Base-by-base conservation (phyloP, 2,329 filamentous ascomycete genomes). In the Beauveria bassiana region DNA sequence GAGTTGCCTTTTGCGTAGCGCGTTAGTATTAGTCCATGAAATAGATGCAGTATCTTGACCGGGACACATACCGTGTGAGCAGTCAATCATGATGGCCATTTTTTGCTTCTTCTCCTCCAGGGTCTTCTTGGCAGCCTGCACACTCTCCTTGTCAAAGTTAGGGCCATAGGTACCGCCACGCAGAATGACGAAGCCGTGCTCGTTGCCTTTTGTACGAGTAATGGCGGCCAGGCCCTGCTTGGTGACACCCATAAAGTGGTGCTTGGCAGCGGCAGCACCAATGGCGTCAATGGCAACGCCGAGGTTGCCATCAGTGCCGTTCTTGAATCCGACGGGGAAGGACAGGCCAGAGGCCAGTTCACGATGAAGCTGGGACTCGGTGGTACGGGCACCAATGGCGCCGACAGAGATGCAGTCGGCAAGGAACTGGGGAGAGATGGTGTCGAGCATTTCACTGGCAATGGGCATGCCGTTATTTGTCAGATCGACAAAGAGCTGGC, bases 271-370 rank as follows among this genome's bases (percentile, higher is more conserved):
- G 1, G 89, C 90, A 34, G 90, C 87, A 63, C 93, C 95, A 73
- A 98, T 97, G 40, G 95, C 95, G 73, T 99, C 95, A 69, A 98
- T 96, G 22, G 93, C 93, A 22, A 98, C 93, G 31, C 86, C 86
- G 61, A 99, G 80, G 68, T 89, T 91, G 47, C 95, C 95, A 70
- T 99, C 95, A 26, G 95, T 99, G 64, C 95, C 95, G 77, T 99
- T 99, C 86, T 99, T 99, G 88, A 97, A 99, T 63, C 95, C 95
- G 67, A 99, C 93, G 24, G 95, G 95, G 88, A 97, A 98, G 62
- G 91, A 96, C 59, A 98, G 83, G 68, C 95, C 95, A 31, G 90
- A 96, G 5, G 95, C 95, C 65, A 99, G 85, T 79, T 99, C 95
- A 65, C 95, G 89, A 79, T 99, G 95, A 66, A 98, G 82, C 79